phyloP scores from a whole-genome alignment of 1,139 yeast species.

The Tardiomyces digboiensis region DNA sequence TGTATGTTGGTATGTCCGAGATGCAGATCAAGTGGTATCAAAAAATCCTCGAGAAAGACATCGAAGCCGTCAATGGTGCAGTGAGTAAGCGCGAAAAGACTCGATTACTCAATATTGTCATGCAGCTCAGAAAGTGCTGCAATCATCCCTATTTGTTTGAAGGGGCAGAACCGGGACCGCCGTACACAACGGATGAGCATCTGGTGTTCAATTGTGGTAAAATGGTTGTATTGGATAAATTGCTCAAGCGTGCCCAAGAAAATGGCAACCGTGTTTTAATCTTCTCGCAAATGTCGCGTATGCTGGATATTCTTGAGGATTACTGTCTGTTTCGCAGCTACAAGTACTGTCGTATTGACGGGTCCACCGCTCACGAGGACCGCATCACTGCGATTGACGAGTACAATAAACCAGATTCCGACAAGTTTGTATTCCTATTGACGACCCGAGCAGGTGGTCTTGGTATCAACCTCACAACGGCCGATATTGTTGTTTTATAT shows the following conservation, averaged over 20 bases:
- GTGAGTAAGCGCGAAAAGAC: constrained; percentile 90
- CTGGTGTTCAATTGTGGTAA: constrained; percentile 83
- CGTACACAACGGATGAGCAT: constrained; percentile 94
- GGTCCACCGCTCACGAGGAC: constrained; percentile 91
- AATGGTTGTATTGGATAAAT: constrained; percentile 78
- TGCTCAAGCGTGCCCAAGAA: constrained; percentile 58
- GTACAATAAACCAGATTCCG: constrained; percentile 73
- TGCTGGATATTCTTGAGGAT: constrained; percentile 87
- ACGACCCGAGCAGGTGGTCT: constrained; percentile 98
- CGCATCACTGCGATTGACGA: constrained; percentile 91
- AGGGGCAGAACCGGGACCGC: constrained; percentile 99
- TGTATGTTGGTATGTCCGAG: constrained; percentile 90
- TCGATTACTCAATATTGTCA: constrained; percentile 80
- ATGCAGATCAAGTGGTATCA: constrained; percentile 95
- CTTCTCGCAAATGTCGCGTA: constrained; percentile 92
- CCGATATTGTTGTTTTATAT: constrained; percentile 81
- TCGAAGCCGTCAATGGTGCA: constrained; percentile 94
- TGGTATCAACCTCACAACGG: constrained; percentile 89
- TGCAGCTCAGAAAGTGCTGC: constrained; percentile 95
- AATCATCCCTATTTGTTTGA: constrained; percentile 95
- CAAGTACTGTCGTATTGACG: constrained; percentile 90
- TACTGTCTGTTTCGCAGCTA: constrained; percentile 82
- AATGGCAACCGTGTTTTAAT: constrained; percentile 89
- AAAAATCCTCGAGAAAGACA: constrained; percentile 80
- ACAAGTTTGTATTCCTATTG: constrained; percentile 74